These are phyloP conservation scores for Sabuloglossum arenarium DNA, from an alignment of 495 filamentous ascomycete species.

Conservation along the genomic window DNA sequence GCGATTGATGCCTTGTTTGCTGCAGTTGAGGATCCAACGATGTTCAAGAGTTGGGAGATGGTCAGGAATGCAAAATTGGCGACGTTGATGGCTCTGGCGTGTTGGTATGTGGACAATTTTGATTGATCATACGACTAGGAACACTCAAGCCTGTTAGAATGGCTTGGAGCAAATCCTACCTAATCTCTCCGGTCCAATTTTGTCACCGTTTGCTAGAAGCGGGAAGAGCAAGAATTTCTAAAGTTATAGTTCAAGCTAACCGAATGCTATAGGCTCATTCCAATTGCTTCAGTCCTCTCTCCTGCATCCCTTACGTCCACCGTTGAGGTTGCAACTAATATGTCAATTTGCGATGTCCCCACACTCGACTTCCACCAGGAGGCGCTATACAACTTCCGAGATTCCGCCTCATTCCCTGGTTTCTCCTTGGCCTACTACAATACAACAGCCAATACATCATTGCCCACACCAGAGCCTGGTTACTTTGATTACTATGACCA, in stretches of 20 bases:
- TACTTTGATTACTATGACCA: slow-evolving; percentile 18
- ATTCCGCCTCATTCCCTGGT: slow-evolving; percentile 11
- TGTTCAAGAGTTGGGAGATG: slow-evolving; percentile 18
- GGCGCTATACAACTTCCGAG: slow-evolving; percentile 9
- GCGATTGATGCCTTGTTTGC: slow-evolving; percentile 20
- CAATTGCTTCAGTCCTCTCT: slow-evolving; percentile 19
- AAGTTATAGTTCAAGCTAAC: neutral
- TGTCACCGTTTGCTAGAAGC: neutral
- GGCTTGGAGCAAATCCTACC: neutral
- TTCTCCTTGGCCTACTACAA: slow-evolving; percentile 17
- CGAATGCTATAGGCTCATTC: slow-evolving; percentile 15
- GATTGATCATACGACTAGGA: neutral
- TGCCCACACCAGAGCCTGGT: neutral
- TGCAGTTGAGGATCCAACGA: slow-evolving; percentile 18
- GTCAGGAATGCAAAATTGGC: slow-evolving; percentile 18
- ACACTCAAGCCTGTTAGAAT: too few species aligned
- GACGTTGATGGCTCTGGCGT: slow-evolving; percentile 18
- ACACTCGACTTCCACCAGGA: slow-evolving; percentile 14
- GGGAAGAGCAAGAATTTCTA: too few species aligned
- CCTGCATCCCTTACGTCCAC: slow-evolving; percentile 20
- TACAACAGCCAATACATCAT: slow-evolving; percentile 14
- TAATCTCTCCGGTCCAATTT: too few species aligned
- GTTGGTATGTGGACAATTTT: slow-evolving; percentile 12
- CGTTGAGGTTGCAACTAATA: slow-evolving; percentile 1
- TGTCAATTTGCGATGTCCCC: slow-evolving; percentile 9